phyloP scores from a whole-genome alignment of 2,329 filamentous ascomycete genomes.

The Fusarium mangiferae region DNA sequence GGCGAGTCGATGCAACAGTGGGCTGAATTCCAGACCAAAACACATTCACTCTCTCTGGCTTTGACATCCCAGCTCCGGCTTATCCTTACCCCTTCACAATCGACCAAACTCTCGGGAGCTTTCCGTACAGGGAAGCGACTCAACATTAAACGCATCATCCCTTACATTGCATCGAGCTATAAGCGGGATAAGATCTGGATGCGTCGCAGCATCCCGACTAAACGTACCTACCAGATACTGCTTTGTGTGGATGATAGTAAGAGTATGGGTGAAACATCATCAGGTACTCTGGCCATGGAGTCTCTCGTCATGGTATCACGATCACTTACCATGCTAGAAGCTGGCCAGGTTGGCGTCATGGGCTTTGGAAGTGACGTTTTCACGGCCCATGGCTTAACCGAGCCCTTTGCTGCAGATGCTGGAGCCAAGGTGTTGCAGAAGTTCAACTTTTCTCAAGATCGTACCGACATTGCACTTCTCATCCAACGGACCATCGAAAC shows the following conservation, averaged over 20 bases:
- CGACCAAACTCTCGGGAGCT: constrained; percentile 94
- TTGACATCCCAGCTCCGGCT: constrained; percentile 95
- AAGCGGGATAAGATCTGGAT: constrained; percentile 99
- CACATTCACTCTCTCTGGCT: constrained; percentile 85
- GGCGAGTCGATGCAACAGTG: constrained; percentile 77
- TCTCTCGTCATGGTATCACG: constrained; percentile 92
- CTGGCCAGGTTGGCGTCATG: constrained; percentile 89
- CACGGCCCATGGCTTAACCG: constrained; percentile 86
- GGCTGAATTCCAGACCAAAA: constrained; percentile 84
- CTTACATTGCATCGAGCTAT: constrained; percentile 97
- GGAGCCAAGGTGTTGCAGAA: constrained; percentile 85
- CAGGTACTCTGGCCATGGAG: constrained; percentile 86
- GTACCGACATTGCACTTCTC: constrained; percentile 85
- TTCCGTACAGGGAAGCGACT: constrained; percentile 98
- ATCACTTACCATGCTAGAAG: constrained; percentile 90
- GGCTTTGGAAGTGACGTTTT: constrained; percentile 88
- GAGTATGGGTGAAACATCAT: constrained; percentile 86
- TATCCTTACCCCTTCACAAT: constrained; percentile 92
- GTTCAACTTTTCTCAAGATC: constrained; percentile 86
- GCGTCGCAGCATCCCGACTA: constrained; percentile 89
- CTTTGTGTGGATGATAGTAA: constrained; percentile 96
- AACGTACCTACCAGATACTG: constrained; percentile 96
- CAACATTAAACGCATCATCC: constrained; percentile 99
- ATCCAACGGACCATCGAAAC: constrained; percentile 81
- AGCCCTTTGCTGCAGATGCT: constrained; percentile 78